Conservation (phyloP, 2,329 filamentous ascomycete genomes). For the Epichloe uncinata region DNA sequence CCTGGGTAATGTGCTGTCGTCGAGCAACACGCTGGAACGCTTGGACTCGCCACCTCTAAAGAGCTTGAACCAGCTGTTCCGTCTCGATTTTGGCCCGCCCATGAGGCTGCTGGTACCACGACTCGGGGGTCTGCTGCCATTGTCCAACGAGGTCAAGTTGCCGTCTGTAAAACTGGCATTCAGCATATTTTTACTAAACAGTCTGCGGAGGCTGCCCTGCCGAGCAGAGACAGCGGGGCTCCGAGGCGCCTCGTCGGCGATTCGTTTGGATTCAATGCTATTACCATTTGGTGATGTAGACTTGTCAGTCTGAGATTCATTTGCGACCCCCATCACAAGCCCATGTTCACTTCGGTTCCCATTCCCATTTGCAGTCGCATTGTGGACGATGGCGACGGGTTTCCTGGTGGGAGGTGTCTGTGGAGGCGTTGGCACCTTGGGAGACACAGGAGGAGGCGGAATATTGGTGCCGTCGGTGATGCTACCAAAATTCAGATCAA, state of each 20-base stretch:
- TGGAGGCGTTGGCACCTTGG: conserved; percentile 34
- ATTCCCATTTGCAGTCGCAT: neutral
- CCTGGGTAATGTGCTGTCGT: conserved; percentile 20
- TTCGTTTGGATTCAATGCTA: conserved; percentile 32
- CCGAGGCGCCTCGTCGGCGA: conserved; percentile 35
- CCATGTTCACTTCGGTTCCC: neutral
- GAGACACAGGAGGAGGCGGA: conserved; percentile 43
- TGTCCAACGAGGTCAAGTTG: conserved; percentile 29
- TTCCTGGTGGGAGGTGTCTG: conserved; percentile 18
- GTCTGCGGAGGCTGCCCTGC: conserved; percentile 42
- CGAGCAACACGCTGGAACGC: conserved; percentile 30
- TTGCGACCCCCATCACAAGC: neutral
- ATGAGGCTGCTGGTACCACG: conserved; percentile 33
- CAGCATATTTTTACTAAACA: conserved; percentile 42
- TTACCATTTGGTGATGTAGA: conserved; percentile 23
- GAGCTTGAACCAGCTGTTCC: conserved; percentile 46
- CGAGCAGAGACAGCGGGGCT: conserved; percentile 40
- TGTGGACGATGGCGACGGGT: conserved; percentile 4
- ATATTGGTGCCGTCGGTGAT: conserved; percentile 49
- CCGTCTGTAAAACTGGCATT: conserved; percentile 39
- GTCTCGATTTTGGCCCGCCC: conserved; percentile 41
- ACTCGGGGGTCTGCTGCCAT: conserved; percentile 35
- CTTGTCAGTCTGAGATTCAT: conserved; percentile 3
- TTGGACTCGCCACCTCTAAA: conserved; percentile 28
- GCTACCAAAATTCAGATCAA: conserved; percentile 45